A percentile compares a stretch with the other conserved stretches of the same genome.
These are phyloP conservation scores for Eimeria praecox DNA, from an alignment of 169 alveolate species.

Conservation along the genomic window DNA sequence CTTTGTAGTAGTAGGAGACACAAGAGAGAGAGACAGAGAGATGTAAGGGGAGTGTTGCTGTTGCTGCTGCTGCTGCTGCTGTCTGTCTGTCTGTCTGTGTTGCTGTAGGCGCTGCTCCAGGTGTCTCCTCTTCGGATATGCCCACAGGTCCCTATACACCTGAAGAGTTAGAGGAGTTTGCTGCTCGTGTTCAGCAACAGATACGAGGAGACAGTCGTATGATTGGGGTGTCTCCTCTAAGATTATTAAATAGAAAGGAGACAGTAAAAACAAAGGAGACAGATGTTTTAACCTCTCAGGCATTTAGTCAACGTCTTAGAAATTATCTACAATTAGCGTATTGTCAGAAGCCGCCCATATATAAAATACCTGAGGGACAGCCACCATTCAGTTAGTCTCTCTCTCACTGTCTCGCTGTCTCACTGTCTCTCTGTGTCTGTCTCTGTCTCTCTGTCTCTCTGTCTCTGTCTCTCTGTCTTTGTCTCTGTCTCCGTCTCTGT, in stretches of 20 bases:
- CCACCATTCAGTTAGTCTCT: not conserved
- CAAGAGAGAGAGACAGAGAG: no score
- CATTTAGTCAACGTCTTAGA: not conserved
- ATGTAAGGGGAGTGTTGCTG: no score
- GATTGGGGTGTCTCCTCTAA: not conserved
- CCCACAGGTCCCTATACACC: conserved; percentile 17
- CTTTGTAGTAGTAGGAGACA: no score
- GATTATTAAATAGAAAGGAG: not conserved
- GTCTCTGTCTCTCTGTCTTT: no score
- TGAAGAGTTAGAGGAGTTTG: conserved; percentile 31
- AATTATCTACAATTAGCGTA: conserved; percentile 3
- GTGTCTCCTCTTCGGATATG: not conserved
- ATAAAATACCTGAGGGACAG: not conserved
- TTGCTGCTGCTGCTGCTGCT: not conserved
- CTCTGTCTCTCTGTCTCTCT: no score
- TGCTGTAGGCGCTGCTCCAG: not conserved
- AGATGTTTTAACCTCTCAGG: not conserved
- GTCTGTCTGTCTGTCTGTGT: not conserved
- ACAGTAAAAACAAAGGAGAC: not conserved
- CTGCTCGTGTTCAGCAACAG: conserved; percentile 8
- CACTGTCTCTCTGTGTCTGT: no score
- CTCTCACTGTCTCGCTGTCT: not conserved
- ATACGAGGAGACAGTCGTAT: not conserved
- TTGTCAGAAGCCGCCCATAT: not conserved
- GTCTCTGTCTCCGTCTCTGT: no score